phyloP scores from a whole-genome alignment of 768 basidiomycete species.

The Cystoderma amianthinum region DNA sequence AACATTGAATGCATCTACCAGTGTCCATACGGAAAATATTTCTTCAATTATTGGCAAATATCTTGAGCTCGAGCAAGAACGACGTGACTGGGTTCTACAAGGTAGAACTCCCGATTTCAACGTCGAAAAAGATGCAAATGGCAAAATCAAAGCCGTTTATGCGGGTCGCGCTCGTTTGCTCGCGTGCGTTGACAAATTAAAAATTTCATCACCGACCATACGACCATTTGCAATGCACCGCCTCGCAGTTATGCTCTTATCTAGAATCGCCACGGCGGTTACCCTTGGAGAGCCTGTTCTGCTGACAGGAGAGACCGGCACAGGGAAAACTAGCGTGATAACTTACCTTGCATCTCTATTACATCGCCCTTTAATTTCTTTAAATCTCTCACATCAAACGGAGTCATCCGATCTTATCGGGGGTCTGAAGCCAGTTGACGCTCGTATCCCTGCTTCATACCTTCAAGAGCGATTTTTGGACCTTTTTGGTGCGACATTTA shows the following conservation, averaged over 20 bases:
- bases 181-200: conserved; percentile 31
- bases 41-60: conserved; percentile 49
- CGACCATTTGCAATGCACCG: conserved; percentile 87
- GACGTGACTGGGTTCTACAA: conserved; percentile 63
- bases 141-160: conserved; percentile 45
- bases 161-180: conserved; percentile 58
- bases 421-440: conserved; percentile 94
- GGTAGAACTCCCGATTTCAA: conserved; percentile 62
- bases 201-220: conserved; percentile 20
- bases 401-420: conserved; percentile 92
- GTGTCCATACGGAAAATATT: conserved; percentile 40
- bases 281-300: conserved; percentile 77
- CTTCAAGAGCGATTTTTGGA: conserved; percentile 72
- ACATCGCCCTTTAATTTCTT: conserved; percentile 68
- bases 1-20: conserved; percentile 43
- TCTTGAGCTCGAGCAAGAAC: conserved; percentile 63
- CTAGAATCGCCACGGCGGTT: conserved; percentile 71
- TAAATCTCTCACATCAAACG: conserved; percentile 95
- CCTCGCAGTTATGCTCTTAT: conserved; percentile 74
- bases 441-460: conserved; percentile 65
- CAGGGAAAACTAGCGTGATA: conserved; percentile 92
- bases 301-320: conserved; percentile 97
- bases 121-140: conserved; percentile 62
- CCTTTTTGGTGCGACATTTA: conserved; percentile 83
- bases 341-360: conserved; percentile 83